phyloP scores from a whole-genome alignment of 176 grass and related monocot species.

The Ananas comosus region DNA sequence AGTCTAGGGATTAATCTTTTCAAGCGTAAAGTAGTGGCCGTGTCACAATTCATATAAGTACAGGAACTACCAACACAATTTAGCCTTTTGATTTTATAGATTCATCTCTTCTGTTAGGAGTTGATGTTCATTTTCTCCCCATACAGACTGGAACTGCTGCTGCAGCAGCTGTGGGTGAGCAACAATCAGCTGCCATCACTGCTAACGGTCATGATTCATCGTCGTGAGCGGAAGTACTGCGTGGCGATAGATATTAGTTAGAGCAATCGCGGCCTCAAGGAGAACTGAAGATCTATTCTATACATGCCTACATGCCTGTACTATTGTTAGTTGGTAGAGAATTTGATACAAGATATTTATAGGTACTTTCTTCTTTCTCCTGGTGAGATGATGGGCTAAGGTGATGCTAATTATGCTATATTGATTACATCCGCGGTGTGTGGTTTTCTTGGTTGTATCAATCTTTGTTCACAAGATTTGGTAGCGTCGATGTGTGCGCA shows the following conservation, averaged over 20 bases:
- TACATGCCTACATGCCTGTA: no score
- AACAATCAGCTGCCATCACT: constrained; percentile 13
- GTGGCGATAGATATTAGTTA: not conserved
- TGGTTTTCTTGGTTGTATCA: no score
- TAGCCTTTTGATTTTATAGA: not conserved
- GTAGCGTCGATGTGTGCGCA: no score
- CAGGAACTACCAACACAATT: not conserved
- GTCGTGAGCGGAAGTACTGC: constrained; percentile 11
- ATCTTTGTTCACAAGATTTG: no score
- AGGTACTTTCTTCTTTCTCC: no score
- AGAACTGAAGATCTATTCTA: not conserved
- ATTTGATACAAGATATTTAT: no score
- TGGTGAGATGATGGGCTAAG: no score
- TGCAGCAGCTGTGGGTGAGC: constrained; percentile 11
- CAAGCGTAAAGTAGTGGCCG: no score
- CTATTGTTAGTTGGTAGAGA: no score
- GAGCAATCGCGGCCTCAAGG: not conserved
- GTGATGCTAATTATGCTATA: no score
- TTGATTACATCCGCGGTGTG: no score
- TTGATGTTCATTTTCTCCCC: not conserved
- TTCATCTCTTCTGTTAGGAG: not conserved
- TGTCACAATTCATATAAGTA: not conserved
- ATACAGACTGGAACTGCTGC: constrained; percentile 32
- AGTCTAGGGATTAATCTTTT: no score
- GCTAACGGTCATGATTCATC: constrained; percentile 33